Base-by-base conservation (phyloP, 148 eudicot genomes). In the Polygonum aviculare region DNA sequence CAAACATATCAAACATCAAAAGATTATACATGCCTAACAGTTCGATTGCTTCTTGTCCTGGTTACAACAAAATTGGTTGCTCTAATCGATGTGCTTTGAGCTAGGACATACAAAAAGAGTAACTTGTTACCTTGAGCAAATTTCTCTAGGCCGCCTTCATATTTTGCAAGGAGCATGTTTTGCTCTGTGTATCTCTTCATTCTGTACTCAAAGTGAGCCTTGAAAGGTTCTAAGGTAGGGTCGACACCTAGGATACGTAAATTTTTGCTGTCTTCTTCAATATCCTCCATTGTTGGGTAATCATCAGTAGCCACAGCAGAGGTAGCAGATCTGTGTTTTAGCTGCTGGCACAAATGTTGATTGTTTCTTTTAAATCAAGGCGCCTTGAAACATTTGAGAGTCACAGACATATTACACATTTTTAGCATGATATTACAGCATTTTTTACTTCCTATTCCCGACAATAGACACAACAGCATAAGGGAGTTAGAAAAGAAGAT, bases 141-240 rank as follows among this genome's bases (percentile, higher is more conserved):
- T 80, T 93, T 88, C 81, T 90, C 94, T 77, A 95, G 92, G 82
- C 94, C 82, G 10, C 91, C 96, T 85, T 95, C 99, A 84, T 93
- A 77, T 49, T 85, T 86, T 72, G 86, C 97, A 70, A 95, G 84
- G 69, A 90, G 94, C 70, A 75, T 83, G 76, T 85, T 87, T 82
- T 90, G 94, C 62, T 95, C 97, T 11, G 75, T 41, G 74, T 82
- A 95, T 81, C 88, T 88, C 84, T 85, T 89, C 85, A 88, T 35
- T 82, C 91, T 90, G 77, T 87, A 86, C 57, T 48, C 78, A 75
- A 95, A 93, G 81, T 95, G 97, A 80, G 87, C 94, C 85, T 80
- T 87, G 82, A 78, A 91, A 62, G 91, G 81, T 80, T 85, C 86
- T 78, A 95, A 82, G 67, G 84, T 74, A 70, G 91, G 87, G 81